Evolutionary conservation across 2,329 filamentous ascomycete genomes (phyloP), one percentile per base, ranked within the genome.

Genomic region (Decorospora gaudefroyi): DNA sequence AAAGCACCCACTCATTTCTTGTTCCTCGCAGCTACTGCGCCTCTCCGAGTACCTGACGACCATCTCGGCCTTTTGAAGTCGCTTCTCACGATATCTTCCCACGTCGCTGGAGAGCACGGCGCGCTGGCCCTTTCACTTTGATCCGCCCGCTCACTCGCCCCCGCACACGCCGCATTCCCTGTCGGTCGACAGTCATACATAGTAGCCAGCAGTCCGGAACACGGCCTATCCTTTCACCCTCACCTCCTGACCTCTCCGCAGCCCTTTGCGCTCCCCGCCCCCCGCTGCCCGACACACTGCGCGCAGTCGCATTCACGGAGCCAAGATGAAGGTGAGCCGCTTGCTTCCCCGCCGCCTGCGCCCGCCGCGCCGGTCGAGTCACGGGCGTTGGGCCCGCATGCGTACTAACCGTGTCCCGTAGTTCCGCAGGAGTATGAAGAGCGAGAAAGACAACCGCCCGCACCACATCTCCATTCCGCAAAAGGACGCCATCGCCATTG

Each of bases 371-470:
- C 31, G 31, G 32, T 40, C 49, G 50, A 60, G 59, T 55, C 57
- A 53, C 51, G 44, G n/a, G n/a, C n/a, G n/a, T n/a, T n/a, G n/a
- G n/a, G 46, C 46, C 46, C 36, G 40, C 49, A 46, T 44, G 49
- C 52, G 48, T 53, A 53, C 63, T 67, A 63, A 67, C 49, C 39
- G 23, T 28, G 31, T 16, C 31, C 31, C 44, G 40, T 63, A 77
- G 75, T 77, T 96, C 73, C 83, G 90, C 70, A 82, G 89, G 74
- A 95, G 90, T 51, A 87, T 95, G 74, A 95, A 95, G 76, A 86
- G 88, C 71, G 89, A 95, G 59, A 95, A 90, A 78, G 84, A 81
- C 58, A 81, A 83, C 55, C 83, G 85, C 69, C 82, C 83, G 55
- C 79, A 83, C 55, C 86, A 88, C 67, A 80, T 88, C 58, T 86